Base-by-base conservation (phyloP, 2,329 filamentous ascomycete genomes). In the Fusarium sp. region DNA sequence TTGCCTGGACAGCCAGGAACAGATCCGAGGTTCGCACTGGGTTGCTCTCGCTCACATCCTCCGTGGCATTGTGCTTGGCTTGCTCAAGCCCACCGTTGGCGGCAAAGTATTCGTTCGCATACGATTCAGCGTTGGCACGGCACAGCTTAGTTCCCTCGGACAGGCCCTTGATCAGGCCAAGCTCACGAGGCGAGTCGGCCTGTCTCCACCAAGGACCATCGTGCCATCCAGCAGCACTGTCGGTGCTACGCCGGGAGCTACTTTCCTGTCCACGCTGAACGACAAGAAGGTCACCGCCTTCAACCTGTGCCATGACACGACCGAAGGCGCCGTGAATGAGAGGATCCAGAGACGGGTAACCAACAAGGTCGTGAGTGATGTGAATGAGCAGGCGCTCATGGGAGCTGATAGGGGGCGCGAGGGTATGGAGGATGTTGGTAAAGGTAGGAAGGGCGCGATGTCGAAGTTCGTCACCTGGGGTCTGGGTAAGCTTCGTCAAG, bases 351-450 rank as follows among this genome's bases (percentile, higher is more conserved):
- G 94, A 95, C 3, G 96, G 96, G 79, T 99, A 99, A 73, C 94
- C 94, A 73, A 94, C 91, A 44, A 99, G 89, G 80, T 98, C 96
- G 84, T 99, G 96, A 9, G 95, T 97, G 70, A 96, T 97, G 84
- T 99, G 96, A 75, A 99, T 98, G 76, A 97, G 92, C 8, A 99
- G 92, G 52, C 95, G 93, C 83, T 99, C 96, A 82, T 99, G 96
- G 9, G 95, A 96, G 59, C 94, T 95, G 77, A 99, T 99, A 11
- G 96, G 96, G 47, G 96, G 96, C 0, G 96, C 96, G 70, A 99
- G 91, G 28, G 95, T 98, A 80, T 98, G 94, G 67, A 99, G 89
- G 76, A 99, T 92, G 77, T 94, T 94, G 78, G 95, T 95, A 78
- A 99, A 97, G 47, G 96, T 98, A 31, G 96, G 96, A 34, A 99